A percentile compares a stretch with the other conserved stretches of the same genome.
phyloP scores from a whole-genome alignment of 2,329 filamentous ascomycete species.

The Diaporthe nobilis region DNA sequence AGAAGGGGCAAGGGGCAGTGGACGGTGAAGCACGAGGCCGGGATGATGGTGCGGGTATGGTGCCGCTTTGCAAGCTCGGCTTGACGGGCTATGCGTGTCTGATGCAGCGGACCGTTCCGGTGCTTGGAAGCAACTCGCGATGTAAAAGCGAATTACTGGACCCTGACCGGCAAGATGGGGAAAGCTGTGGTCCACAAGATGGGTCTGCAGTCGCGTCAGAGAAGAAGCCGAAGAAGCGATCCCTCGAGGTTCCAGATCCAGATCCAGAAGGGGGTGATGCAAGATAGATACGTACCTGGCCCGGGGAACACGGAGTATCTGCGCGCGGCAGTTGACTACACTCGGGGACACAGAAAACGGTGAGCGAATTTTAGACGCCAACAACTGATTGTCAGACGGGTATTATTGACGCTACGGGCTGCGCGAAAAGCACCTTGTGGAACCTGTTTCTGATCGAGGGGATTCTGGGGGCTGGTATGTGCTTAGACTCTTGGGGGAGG shows the following conservation, averaged over 20 bases:
- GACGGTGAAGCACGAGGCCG: slow-evolving; percentile 16
- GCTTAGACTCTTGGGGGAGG: background rate
- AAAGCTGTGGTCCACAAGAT: slow-evolving; percentile 27
- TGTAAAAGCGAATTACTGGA: slow-evolving; percentile 17
- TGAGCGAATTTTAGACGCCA: slow-evolving; percentile 32
- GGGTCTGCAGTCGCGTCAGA: slow-evolving; percentile 33
- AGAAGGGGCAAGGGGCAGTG: slow-evolving; percentile 8
- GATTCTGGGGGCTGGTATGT: background rate
- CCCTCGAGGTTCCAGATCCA: slow-evolving; percentile 6
- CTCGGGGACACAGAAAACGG: slow-evolving; percentile 26
- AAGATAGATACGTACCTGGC: slow-evolving; percentile 16
- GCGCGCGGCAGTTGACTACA: slow-evolving; percentile 10
- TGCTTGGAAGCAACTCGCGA: slow-evolving; percentile 24
- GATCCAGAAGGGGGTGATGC: slow-evolving; percentile 1
- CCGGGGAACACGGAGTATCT: slow-evolving; percentile 27
- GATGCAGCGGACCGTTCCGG: slow-evolving; percentile 17
- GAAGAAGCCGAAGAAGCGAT: slow-evolving; percentile 31
- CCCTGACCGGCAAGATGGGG: slow-evolving; percentile 18
- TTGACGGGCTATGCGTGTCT: background rate
- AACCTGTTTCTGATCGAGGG: slow-evolving; percentile 9
- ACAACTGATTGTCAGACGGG: slow-evolving; percentile 7
- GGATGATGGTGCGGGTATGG: slow-evolving; percentile 1
- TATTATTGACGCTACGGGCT: slow-evolving; percentile 19
- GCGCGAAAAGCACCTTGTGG: slow-evolving; percentile 2
- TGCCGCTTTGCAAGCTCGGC: slow-evolving; percentile 2